phyloP scores from a whole-genome alignment of 306 rosid genomes.

The Cercis canadensis region DNA sequence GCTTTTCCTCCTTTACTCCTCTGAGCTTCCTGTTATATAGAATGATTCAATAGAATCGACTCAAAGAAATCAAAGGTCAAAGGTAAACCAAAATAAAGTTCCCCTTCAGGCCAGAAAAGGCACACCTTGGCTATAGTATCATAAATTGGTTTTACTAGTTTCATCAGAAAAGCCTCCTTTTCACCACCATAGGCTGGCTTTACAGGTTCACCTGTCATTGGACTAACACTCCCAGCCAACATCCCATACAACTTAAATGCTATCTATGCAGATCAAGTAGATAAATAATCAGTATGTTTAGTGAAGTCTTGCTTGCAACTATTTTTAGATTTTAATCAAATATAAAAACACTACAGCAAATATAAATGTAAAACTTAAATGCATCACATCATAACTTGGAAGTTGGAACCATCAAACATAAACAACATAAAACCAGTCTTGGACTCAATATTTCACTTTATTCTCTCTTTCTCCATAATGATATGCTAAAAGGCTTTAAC shows the following conservation, averaged over 20 bases:
- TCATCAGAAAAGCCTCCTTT: constrained; percentile 70
- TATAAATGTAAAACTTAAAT: too few relatives aligned
- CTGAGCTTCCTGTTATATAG: constrained; percentile 63
- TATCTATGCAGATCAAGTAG: constrained; percentile 59
- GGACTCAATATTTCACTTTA: too few relatives aligned
- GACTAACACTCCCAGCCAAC: constrained; percentile 87
- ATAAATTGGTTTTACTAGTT: constrained; percentile 92
- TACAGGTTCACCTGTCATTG: constrained; percentile 86
- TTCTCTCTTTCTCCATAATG: too few relatives aligned
- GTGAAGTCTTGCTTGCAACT: constrained; percentile 25
- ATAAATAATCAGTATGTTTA: not conserved
- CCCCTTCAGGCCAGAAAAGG: constrained; percentile 19
- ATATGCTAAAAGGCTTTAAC: too few relatives aligned
- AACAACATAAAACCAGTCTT: too few relatives aligned
- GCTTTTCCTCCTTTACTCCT: constrained; percentile 71
- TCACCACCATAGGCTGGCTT: constrained; percentile 95
- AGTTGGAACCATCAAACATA: too few relatives aligned
- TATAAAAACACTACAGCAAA: too few relatives aligned
- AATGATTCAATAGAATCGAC: constrained; percentile 25
- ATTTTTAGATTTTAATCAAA: constrained; percentile 27
- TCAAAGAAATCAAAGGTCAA: constrained; percentile 21
- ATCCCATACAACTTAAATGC: constrained; percentile 96
- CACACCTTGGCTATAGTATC: constrained; percentile 78
- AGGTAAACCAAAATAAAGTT: not conserved
- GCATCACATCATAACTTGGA: too few relatives aligned